A percentile compares a stretch with the other conserved stretches of the same genome.
phyloP scores from a whole-genome alignment of 2,329 filamentous ascomycete genomes.

The Diaporthe vaccinii region DNA sequence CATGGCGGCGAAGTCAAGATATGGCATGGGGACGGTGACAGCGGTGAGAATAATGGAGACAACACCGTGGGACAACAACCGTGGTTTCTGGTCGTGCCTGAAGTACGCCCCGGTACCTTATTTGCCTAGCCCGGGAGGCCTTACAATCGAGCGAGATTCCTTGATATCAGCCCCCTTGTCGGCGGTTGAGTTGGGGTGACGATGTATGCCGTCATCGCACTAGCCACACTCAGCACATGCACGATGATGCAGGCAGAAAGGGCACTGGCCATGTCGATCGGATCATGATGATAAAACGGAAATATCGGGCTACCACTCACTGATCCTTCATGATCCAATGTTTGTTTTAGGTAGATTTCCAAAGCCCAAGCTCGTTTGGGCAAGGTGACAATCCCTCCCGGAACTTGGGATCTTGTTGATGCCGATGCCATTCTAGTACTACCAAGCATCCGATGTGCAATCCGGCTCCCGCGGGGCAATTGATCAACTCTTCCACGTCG shows the following conservation, averaged over 20 bases:
- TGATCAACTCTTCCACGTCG: too few species aligned
- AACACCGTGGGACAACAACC: neutral
- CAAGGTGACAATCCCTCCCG: too few species aligned
- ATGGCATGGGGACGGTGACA: neutral
- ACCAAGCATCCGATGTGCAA: too few species aligned
- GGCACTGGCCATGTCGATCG: constrained; percentile 9
- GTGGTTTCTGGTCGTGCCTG: neutral
- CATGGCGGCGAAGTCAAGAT: neutral
- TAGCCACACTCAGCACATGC: constrained; percentile 23
- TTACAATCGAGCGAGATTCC: neutral
- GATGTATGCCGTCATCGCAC: constrained; percentile 31
- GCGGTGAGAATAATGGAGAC: neutral
- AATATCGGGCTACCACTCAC: neutral
- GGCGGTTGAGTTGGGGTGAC: constrained; percentile 17
- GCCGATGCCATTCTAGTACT: too few species aligned
- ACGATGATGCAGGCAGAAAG: constrained; percentile 14
- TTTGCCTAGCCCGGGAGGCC: constrained; percentile 5
- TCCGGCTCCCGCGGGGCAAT: too few species aligned
- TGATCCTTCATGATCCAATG: neutral
- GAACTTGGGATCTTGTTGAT: too few species aligned
- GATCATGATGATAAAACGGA: neutral
- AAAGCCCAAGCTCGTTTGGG: too few species aligned
- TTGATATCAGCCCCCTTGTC: constrained; percentile 14
- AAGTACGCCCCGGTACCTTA: neutral
- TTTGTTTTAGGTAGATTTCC: neutral